phyloP scores from a whole-genome alignment of 129 eudicot species.

The Silybum marianum region DNA sequence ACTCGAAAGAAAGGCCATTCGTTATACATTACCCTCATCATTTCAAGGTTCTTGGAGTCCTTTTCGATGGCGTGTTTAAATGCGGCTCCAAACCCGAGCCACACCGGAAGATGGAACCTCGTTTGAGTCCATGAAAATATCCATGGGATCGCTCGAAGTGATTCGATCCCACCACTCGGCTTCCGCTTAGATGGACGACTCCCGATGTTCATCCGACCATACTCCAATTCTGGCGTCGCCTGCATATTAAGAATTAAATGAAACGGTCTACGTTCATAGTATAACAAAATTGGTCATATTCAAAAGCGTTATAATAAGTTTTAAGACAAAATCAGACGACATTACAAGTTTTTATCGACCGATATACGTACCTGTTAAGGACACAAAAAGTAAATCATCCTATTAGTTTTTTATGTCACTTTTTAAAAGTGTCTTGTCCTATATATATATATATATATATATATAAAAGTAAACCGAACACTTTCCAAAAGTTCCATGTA shows the following conservation, averaged over 20 bases:
- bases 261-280: not conserved
- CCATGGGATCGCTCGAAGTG: conserved; percentile 87
- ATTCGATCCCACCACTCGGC: conserved; percentile 86
- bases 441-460: no score
- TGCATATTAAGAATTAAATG: conserved; percentile 12
- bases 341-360: not conserved
- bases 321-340: not conserved
- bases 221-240: conserved; percentile 85
- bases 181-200: conserved; percentile 83
- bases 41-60: conserved; percentile 61
- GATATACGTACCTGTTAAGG: not conserved
- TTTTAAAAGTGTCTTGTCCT: no score
- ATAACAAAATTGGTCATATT: not conserved
- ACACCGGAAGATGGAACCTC: conserved; percentile 79
- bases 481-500: no score
- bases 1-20: conserved; percentile 87
- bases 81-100: conserved; percentile 84
- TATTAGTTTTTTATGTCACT: no score
- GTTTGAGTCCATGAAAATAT: conserved; percentile 89
- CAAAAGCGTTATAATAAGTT: not conserved
- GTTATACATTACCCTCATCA: conserved; percentile 71
- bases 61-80: conserved; percentile 56
- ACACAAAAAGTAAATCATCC: not conserved
- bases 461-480: no score
- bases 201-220: conserved; percentile 88